phyloP scores from a whole-genome alignment of 2,329 filamentous ascomycete genomes.

The Microcyclospora pomicola region DNA sequence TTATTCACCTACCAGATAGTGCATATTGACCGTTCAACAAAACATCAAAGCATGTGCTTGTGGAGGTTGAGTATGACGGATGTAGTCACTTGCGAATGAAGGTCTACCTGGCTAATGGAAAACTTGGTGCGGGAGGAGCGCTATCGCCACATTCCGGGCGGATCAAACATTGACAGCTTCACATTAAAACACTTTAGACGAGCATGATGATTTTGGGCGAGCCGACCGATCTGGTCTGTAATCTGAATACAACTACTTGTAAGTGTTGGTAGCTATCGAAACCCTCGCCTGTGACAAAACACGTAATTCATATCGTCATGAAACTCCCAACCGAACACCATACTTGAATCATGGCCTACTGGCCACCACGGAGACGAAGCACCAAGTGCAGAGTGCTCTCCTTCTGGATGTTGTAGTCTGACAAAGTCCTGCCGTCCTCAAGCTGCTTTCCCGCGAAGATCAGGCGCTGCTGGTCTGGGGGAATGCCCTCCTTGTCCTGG shows the following conservation, averaged over 20 bases:
- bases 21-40: too few relatives aligned
- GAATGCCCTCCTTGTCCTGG: conserved; percentile 67
- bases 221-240: too few relatives aligned
- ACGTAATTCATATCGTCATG: conserved; percentile 1
- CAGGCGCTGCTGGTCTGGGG: conserved; percentile 83
- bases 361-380: conserved; percentile 43
- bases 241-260: too few relatives aligned
- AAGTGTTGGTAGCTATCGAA: too few relatives aligned
- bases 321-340: neutral
- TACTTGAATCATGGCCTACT: conserved; percentile 23
- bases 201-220: too few relatives aligned
- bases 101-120: neutral
- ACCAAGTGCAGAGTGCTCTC: conserved; percentile 53
- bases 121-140: neutral
- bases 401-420: conserved; percentile 93
- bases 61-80: conserved; percentile 10
- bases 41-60: conserved; percentile 4
- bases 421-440: conserved; percentile 78
- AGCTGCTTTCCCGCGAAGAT: conserved; percentile 94
- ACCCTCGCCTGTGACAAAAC: too few relatives aligned
- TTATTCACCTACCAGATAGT: conserved; percentile 21
- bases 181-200: neutral
- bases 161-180: neutral
- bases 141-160: neutral
- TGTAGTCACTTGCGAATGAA: conserved; percentile 1